A percentile compares a stretch with the other conserved stretches of the same genome.
Evolutionary conservation across 306 rosid species (phyloP).

Genomic region (Prunus kanzakura): DNA sequence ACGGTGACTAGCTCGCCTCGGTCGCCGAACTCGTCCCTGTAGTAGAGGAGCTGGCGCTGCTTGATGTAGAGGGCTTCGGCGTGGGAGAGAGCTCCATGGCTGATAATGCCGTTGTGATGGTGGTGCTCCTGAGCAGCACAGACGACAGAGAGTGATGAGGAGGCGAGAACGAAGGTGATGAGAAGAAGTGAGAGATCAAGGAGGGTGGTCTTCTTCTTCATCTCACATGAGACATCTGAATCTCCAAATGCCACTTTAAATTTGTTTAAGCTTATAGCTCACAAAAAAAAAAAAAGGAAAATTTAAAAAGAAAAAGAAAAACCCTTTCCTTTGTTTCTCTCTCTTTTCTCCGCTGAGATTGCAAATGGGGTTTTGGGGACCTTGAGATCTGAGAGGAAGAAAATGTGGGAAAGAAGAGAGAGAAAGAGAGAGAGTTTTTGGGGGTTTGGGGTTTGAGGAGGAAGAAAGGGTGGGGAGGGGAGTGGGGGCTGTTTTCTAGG

Average conservation of each 20-base stretch:
- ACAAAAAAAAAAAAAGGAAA: not conserved
- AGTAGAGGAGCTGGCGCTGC: constrained; percentile 81
- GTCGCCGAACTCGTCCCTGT: constrained; percentile 78
- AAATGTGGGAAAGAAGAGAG: too few relatives aligned
- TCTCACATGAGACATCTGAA: constrained; percentile 83
- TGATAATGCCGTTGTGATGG: not conserved
- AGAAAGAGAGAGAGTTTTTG: not conserved
- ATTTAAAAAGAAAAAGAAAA: not conserved
- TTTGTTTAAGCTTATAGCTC: not conserved
- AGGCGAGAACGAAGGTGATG: constrained; percentile 21
- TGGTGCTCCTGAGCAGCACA: constrained; percentile 4
- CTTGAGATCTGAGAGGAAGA: constrained; percentile 27
- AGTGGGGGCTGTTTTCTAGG: constrained; percentile 42
- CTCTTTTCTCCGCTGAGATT: not conserved
- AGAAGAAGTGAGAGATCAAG: constrained; percentile 14
- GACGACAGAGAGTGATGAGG: constrained; percentile 11
- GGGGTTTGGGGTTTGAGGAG: constrained; percentile 6
- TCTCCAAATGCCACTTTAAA: constrained; percentile 32
- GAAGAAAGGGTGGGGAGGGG: constrained; percentile 5
- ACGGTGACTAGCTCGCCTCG: constrained; percentile 67
- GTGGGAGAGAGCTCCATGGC: constrained; percentile 57
- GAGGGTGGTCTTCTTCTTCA: constrained; percentile 63
- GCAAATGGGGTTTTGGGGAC: constrained; percentile 1
- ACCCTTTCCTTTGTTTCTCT: not conserved
- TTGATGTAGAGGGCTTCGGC: constrained; percentile 56